phyloP scores from a whole-genome alignment of 208 protist species.

The Spongospora subterranea region DNA sequence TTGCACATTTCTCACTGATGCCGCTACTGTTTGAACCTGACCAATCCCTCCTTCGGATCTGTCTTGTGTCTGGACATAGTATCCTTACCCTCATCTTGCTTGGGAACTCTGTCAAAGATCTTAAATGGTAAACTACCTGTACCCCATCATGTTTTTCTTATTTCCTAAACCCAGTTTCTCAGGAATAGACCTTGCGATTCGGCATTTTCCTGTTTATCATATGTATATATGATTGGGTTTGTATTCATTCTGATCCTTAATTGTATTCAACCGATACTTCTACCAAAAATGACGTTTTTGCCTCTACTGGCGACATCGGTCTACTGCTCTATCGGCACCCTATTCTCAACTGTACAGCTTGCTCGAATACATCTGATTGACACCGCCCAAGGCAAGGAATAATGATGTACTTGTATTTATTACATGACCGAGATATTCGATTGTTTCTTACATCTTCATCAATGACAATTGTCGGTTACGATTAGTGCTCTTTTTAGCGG shows the following conservation, averaged over 20 bases:
- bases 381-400: background rate
- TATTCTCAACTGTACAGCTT: background rate
- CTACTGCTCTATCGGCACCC: background rate
- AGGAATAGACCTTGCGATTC: background rate
- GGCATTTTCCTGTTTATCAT: background rate
- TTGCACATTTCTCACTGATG: constrained; percentile 3
- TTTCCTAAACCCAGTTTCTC: background rate
- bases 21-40: background rate
- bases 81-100: background rate
- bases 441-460: background rate
- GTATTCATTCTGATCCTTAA: background rate
- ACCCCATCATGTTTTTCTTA: background rate
- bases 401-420: background rate
- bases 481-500: background rate
- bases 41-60: background rate
- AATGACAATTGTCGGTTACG: background rate
- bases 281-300: background rate
- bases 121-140: background rate
- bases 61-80: constrained; percentile 8
- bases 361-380: background rate
- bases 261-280: background rate
- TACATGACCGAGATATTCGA: background rate
- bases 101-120: background rate
- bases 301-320: constrained; percentile 28
- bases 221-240: constrained; percentile 31